Base-by-base conservation (phyloP, 805 yeast species). In the Candida boidinii region DNA sequence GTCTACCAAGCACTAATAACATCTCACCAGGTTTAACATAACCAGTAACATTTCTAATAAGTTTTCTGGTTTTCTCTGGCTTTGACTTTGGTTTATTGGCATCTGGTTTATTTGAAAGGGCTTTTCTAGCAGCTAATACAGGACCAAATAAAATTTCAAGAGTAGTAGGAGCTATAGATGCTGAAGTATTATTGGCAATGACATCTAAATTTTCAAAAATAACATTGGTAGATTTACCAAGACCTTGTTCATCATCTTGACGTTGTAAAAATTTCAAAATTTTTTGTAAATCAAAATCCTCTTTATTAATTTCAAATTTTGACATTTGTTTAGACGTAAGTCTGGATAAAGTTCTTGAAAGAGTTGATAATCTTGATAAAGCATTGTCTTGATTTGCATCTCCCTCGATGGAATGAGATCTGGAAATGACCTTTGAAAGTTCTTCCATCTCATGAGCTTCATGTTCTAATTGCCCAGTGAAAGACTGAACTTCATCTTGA, bases 1-100 rank as follows among this genome's bases (percentile, higher is more conserved):
- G 85, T 37, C 79, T 65, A 17, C 81, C 82, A 22, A 76, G 51
- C 4, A 78, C 84, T 29, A 78, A 54, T 17, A 74, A 62, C 75
- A 76, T 68, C 41, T 78, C 84, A 37, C 83, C 82, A 1, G 78
- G 66, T 8, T 26, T 25, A 10, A 38, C 51, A 26, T 33, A 32
- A 18, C 53, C 54, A 14, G 38, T 39, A 26, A 47, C 41, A 26
- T 44, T 40, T 23, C 38, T 30, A 18, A 54, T 37, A 31, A 54
- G 53, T 18, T 46, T 42, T 39, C 55, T 46, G 4, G 41, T 41
- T 23, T 36, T 35, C 5, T 38, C 45, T 33, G 39, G 21, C 18
- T 33, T 30, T 17, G 23, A 19, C 12, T 14, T 31, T 7, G 27
- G 28, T 31, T 40, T 41, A 11, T 34, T 30, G 18, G 34, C 34